phyloP scores from a whole-genome alignment of 257 asterid genomes.

The Solanum stenotomum region DNA sequence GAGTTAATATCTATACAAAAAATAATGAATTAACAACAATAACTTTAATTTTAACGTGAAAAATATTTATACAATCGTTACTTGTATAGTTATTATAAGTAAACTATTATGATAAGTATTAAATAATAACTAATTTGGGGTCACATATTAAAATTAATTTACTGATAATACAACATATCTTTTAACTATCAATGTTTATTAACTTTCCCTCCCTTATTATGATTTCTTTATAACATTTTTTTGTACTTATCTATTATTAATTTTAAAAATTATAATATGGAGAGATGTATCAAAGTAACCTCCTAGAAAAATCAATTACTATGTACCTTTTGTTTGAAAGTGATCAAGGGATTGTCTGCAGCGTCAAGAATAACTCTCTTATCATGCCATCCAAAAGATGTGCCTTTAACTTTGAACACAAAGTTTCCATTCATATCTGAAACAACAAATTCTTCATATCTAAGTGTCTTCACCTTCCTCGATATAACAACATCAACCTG shows the following conservation, averaged over 20 bases:
- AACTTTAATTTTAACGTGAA: not conserved
- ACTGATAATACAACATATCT: no score
- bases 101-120: not conserved
- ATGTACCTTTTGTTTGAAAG: constrained; percentile 3
- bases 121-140: no score
- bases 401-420: constrained; percentile 23
- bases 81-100: not conserved
- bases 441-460: constrained; percentile 2
- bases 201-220: not conserved
- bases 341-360: constrained; percentile 20
- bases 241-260: no score
- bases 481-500: constrained; percentile 14
- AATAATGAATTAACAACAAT: not conserved
- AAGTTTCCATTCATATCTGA: constrained; percentile 14
- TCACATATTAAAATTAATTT: no score
- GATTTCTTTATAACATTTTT: not conserved
- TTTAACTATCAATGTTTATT: no score
- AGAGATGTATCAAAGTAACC: not conserved
- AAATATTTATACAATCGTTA: not conserved
- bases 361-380: constrained; percentile 20
- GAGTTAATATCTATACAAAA: constrained; percentile 6
- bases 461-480: not conserved
- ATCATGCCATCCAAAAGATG: not conserved
- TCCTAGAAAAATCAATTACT: not conserved
- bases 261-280: no score